Evolutionary conservation across 768 basidiomycete genomes (phyloP).

Genomic region (Strobilomyces confusus): DNA sequence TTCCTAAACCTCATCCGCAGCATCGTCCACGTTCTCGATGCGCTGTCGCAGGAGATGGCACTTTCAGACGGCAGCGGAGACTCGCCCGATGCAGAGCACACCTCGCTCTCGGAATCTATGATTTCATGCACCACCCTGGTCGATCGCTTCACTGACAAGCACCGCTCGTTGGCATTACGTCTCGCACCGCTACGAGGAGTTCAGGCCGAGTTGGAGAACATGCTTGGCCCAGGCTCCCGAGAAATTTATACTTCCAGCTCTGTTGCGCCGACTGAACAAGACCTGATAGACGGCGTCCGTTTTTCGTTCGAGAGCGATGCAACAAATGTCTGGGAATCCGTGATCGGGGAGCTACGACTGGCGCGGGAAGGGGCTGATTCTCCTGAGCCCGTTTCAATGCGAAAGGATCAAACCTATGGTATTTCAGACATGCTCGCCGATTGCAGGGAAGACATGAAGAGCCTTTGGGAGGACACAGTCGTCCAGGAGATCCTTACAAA

Average conservation of each 20-base stretch:
- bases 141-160: slow-evolving; percentile 55
- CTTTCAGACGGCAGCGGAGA: slow-evolving; percentile 28
- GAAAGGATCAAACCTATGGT: slow-evolving; percentile 41
- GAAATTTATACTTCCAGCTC: slow-evolving; percentile 44
- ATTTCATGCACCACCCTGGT: slow-evolving; percentile 5
- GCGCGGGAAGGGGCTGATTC: too few species aligned
- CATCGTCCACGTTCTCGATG: slow-evolving; percentile 58
- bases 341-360: too few species aligned
- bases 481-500: slow-evolving; percentile 57
- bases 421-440: slow-evolving; percentile 54
- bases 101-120: slow-evolving; percentile 13
- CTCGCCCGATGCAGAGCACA: background rate
- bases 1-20: slow-evolving; percentile 79
- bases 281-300: slow-evolving; percentile 10
- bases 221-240: slow-evolving; percentile 53
- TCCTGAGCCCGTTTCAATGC: too few species aligned
- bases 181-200: slow-evolving; percentile 55
- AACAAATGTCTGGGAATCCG: slow-evolving; percentile 48
- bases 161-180: slow-evolving; percentile 53
- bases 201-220: slow-evolving; percentile 55
- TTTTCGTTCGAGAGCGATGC: slow-evolving; percentile 54
- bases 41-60: slow-evolving; percentile 54
- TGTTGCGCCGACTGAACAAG: slow-evolving; percentile 35
- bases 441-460: slow-evolving; percentile 63
- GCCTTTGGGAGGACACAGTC: slow-evolving; percentile 64